These are phyloP conservation scores for Aspergillus ochraceus DNA, from an alignment of 2,329 filamentous ascomycete genomes.

Conservation along the genomic window DNA sequence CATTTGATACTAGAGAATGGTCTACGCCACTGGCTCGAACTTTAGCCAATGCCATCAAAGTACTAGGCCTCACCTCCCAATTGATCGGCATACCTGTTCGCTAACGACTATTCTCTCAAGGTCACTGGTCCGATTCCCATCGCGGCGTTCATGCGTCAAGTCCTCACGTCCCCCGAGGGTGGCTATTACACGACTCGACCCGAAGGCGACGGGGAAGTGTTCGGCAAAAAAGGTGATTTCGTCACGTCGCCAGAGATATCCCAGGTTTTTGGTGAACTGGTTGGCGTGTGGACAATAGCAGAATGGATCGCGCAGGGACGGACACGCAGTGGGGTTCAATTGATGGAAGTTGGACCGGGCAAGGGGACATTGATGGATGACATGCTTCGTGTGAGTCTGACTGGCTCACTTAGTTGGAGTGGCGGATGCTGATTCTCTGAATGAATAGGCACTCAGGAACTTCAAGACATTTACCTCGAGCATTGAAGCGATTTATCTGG, in stretches of 20 bases:
- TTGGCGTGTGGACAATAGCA: conserved; percentile 91
- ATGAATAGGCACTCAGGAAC: conserved; percentile 70
- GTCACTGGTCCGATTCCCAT: conserved; percentile 88
- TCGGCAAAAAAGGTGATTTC: conserved; percentile 92
- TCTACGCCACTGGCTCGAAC: conserved; percentile 89
- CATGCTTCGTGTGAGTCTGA: conserved; percentile 73
- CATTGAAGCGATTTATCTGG: conserved; percentile 86
- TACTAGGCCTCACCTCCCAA: conserved; percentile 41
- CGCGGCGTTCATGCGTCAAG: conserved; percentile 97
- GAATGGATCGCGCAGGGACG: conserved; percentile 94
- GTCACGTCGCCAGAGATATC: conserved; percentile 97
- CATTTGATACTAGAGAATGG: conserved; percentile 63
- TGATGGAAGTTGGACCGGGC: conserved; percentile 93
- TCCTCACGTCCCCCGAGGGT: conserved; percentile 82
- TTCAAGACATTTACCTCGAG: conserved; percentile 76
- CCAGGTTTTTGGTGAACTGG: conserved; percentile 90
- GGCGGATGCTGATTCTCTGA: conserved; percentile 5
- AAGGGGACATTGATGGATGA: conserved; percentile 97
- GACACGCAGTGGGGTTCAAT: conserved; percentile 71
- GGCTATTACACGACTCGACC: conserved; percentile 88
- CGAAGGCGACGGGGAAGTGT: conserved; percentile 73
- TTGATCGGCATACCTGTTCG: neutral
- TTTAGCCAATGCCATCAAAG: conserved; percentile 81
- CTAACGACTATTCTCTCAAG: conserved; percentile 40
- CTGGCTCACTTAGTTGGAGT: neutral